A percentile compares a stretch with the other conserved stretches of the same genome.
phyloP scores from a whole-genome alignment of 352 stramenopile species.

The Aphanomyces invadans region DNA sequence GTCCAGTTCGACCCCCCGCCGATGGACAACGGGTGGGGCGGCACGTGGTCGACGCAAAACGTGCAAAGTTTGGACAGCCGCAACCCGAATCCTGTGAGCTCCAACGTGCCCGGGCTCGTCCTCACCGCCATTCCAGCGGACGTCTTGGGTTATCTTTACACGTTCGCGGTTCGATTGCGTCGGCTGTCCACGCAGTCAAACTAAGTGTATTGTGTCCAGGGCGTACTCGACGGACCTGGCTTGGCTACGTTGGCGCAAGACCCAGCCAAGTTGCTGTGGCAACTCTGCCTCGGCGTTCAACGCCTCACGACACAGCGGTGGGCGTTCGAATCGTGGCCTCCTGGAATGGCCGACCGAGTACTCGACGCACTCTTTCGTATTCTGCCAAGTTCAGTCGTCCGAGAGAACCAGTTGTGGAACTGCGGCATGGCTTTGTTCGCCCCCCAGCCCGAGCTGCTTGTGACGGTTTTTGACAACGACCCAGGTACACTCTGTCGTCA shows the following conservation, averaged over 20 bases:
- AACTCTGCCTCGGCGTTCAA: constrained; percentile 43
- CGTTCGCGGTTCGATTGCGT: background rate
- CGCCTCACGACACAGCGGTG: constrained; percentile 56
- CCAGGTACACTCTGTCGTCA: constrained; percentile 27
- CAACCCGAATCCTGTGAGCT: constrained; percentile 21
- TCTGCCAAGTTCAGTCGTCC: constrained; percentile 35
- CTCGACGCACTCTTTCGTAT: constrained; percentile 40
- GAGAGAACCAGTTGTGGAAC: constrained; percentile 54
- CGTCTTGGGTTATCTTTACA: constrained; percentile 22
- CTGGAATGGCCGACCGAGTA: constrained; percentile 38
- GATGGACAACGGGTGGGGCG: constrained; percentile 18
- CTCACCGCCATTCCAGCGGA: constrained; percentile 11
- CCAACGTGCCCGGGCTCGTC: constrained; percentile 2
- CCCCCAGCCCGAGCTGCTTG: constrained; percentile 34
- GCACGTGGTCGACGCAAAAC: constrained; percentile 15
- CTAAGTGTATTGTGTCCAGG: background rate
- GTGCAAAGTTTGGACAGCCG: background rate
- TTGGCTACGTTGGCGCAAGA: constrained; percentile 28
- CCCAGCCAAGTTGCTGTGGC: constrained; percentile 34
- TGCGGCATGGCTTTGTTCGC: constrained; percentile 46
- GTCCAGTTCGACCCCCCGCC: constrained; percentile 10
- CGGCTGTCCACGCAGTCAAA: background rate
- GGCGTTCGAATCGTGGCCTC: constrained; percentile 47
- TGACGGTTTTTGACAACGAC: constrained; percentile 78
- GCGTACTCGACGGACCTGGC: background rate